These are phyloP conservation scores for Marchantia polymorpha DNA, from an alignment of 225 moss, liverwort and hornwort genomes.

Conservation along the genomic window DNA sequence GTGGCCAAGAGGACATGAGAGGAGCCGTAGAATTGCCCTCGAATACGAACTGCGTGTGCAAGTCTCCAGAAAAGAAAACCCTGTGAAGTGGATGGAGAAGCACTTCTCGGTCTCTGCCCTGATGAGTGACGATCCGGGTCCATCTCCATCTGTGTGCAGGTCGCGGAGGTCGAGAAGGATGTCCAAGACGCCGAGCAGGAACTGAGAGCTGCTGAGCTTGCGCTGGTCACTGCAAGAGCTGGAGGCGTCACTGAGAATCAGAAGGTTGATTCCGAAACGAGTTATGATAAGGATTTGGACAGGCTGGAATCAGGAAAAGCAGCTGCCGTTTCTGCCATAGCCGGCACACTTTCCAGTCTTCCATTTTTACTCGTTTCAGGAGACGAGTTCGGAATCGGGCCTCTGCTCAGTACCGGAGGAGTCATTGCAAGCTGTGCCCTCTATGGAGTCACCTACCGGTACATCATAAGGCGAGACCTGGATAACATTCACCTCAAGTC, in stretches of 20 bases:
- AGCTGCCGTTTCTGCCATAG: constrained; percentile 66
- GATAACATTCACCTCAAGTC: constrained; percentile 77
- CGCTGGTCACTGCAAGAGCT: constrained; percentile 75
- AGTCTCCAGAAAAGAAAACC: too few species aligned
- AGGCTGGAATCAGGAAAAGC: constrained; percentile 86
- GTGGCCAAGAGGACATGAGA: too few species aligned
- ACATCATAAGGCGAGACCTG: constrained; percentile 73
- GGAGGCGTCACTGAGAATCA: constrained; percentile 48
- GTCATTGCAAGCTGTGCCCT: constrained; percentile 68
- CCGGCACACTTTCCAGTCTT: constrained; percentile 69
- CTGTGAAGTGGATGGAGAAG: too few species aligned
- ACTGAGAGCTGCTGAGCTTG: constrained; percentile 65
- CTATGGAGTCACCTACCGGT: constrained; percentile 88
- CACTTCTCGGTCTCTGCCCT: too few species aligned
- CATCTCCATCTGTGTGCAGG: constrained; percentile 43
- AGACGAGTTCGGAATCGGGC: constrained; percentile 44
- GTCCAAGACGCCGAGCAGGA: constrained; percentile 49
- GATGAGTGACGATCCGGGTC: neutral
- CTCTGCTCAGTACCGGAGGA: constrained; percentile 57
- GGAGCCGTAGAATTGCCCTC: too few species aligned
- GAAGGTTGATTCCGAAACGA: constrained; percentile 55
- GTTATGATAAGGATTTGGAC: constrained; percentile 63
- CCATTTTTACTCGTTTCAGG: constrained; percentile 55
- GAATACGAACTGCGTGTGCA: too few species aligned
- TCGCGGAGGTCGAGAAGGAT: constrained; percentile 37